These are phyloP conservation scores for Silybum marianum DNA, from an alignment of 129 eudicot species.

Conservation along the genomic window DNA sequence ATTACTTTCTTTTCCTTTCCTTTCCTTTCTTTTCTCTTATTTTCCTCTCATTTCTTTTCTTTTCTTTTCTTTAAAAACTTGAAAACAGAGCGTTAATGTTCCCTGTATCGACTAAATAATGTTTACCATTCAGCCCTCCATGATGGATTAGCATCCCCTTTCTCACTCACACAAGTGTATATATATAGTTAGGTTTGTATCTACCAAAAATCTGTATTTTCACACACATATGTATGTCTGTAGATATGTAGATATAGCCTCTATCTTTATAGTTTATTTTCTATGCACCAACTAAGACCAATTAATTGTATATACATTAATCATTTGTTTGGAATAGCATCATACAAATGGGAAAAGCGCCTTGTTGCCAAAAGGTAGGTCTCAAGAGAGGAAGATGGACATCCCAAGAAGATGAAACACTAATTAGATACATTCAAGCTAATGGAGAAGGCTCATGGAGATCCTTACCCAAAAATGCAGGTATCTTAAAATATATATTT, in stretches of 20 bases:
- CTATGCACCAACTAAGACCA: neutral
- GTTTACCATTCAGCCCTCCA: slow-evolving; percentile 3
- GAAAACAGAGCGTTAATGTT: too few species aligned
- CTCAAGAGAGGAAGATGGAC: slow-evolving; percentile 82
- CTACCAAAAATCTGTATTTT: neutral
- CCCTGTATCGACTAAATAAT: neutral
- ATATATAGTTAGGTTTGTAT: neutral
- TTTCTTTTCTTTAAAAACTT: too few species aligned
- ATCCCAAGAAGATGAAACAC: slow-evolving; percentile 66
- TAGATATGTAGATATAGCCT: neutral
- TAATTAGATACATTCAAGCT: slow-evolving; percentile 61
- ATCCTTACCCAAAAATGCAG: slow-evolving; percentile 86
- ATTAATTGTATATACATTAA: neutral
- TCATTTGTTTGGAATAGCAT: neutral
- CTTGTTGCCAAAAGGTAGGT: slow-evolving; percentile 88
- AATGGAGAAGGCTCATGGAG: slow-evolving; percentile 92
- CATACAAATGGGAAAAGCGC: slow-evolving; percentile 66
- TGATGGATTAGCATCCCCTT: neutral
- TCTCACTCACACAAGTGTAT: neutral
- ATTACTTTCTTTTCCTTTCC: too few species aligned
- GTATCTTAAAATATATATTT: slow-evolving; percentile 24
- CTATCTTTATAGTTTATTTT: neutral
- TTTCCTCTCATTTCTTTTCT: too few species aligned
- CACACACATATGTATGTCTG: neutral
- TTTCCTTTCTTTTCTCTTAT: too few species aligned